Conservation (phyloP, 805 yeast species). For the Suhomyces prunicola region DNA sequence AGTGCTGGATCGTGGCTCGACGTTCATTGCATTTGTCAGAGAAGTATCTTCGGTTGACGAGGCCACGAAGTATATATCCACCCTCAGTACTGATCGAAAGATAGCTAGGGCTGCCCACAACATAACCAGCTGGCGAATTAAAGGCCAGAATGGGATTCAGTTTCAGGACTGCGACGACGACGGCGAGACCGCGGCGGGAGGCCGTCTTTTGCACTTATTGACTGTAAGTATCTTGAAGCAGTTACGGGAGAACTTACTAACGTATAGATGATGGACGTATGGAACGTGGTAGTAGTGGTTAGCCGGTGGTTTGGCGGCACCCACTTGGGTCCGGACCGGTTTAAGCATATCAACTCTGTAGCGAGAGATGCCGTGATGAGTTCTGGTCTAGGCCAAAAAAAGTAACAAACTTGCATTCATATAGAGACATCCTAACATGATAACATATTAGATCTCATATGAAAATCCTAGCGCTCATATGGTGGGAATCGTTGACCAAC, state of each 20-base stretch:
- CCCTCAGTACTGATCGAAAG: constrained; percentile 60
- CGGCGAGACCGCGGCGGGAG: constrained; percentile 96
- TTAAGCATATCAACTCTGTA: constrained; percentile 86
- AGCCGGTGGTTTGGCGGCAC: constrained; percentile 92
- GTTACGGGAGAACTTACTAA: constrained; percentile 18
- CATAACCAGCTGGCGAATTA: constrained; percentile 85
- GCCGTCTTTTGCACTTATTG: constrained; percentile 74
- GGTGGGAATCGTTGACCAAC: too few relatives aligned
- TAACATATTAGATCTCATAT: too few relatives aligned
- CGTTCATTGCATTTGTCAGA: constrained; percentile 75
- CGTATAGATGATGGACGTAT: constrained; percentile 62
- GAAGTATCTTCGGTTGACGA: constrained; percentile 64
- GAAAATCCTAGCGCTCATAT: too few relatives aligned
- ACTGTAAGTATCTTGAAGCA: constrained; percentile 39
- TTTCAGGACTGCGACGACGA: constrained; percentile 93
- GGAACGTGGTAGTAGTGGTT: constrained; percentile 84
- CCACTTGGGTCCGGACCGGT: constrained; percentile 89
- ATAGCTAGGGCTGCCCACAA: constrained; percentile 70
- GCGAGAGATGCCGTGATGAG: constrained; percentile 79
- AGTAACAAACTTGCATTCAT: constrained; percentile 17
- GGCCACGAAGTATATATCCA: constrained; percentile 50
- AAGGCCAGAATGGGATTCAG: constrained; percentile 49
- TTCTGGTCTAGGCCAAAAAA: constrained; percentile 44
- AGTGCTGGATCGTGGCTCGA: constrained; percentile 77
- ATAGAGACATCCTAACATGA: too few relatives aligned